Base-by-base conservation (phyloP, 1,284 basidiomycete species). In the Cryptococcus sp. region DNA sequence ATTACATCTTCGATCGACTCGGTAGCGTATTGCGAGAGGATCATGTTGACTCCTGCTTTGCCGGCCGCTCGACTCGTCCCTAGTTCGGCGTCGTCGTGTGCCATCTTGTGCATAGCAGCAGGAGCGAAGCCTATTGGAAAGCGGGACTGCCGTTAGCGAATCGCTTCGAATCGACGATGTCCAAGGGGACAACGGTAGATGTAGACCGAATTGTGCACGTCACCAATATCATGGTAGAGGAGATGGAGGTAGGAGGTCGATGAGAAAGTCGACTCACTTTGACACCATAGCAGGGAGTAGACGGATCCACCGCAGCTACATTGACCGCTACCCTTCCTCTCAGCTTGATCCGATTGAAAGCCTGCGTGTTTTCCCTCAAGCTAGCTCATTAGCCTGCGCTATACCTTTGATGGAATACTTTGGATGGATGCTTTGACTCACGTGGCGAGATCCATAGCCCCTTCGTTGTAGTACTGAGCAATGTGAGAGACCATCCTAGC, bases 41-140 rank as follows among this genome's bases (percentile, higher is more conserved):
- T 48, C 66, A 66, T 65, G 28, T 50, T 46, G 16, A 58, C 47
- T 10, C 54, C 53, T 6, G 50, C 44, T 32, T 53, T 54, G 12
- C 56, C 54, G 5, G 63, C 63, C 3, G 63, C 66, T 12, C 54
- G 43, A 5, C 59, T 57, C 4, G 63, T 63, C 1, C 45, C 64
- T 3, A 55, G 31, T 51, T 69, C 66, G 14, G 54, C 62, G 25
- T 59, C 57, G 16, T 43, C 50, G 42, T 69, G 66, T 2, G 66
- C 66, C 14, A 69, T 33, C n/a, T 44, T 37, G 25, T 68, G 64
- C 42, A 65, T 53, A 1, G 63, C 66, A 1, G 66, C 54, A 1
- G 66, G 66, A 2, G 62, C 55, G 32, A 68, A 54, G 7, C 64
- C 65, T n/a, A 66, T 35, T 1, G 66, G 66, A 42, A 60, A 50